Base-by-base conservation (phyloP, 495 filamentous ascomycete genomes). In the Aspergillus incahuasiensis region DNA sequence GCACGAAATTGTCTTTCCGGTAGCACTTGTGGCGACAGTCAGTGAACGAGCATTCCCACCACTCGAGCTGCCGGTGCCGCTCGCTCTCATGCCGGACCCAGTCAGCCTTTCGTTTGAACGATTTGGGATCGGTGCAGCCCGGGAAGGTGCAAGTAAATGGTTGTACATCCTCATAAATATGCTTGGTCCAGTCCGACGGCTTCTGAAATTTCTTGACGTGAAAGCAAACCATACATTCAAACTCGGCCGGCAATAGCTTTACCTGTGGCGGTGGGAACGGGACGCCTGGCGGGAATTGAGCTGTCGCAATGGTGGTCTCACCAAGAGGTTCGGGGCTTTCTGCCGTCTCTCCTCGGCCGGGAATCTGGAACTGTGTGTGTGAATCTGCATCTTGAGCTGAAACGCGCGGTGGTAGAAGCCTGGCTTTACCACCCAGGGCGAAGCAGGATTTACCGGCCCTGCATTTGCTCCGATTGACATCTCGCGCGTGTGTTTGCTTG, bases 51-150 rank as follows among this genome's bases (percentile, higher is more conserved):
- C 92, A 97, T 22, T 78, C 83, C 92, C 92, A 97, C 86, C 89
- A 94, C 62, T 96, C 92, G 6, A 96, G 76, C 48, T 95, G 90
- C 30, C 92, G 84, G 66, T 97, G 92, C 52, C 87, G 84, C 70
- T 97, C 92, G 62, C 90, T 96, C 68, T 97, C 92, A 62, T 97
- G 92, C 28, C 92, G 81, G 22, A 97, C 91, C 92, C 92, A 97
- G 66, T 97, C 92, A 16, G 92, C 92, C 71, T 97, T 97, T 39
- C 92, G 82, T 71, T 97, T 97, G 77, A 97, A 97, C 20, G 90
- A 92, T 69, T 95, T 96, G 21, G 91, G 87, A 49, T 96, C 91
- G 25, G 76, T 81, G 70, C 92, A 97, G 22, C 84, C 74, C 12
- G 85, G 81, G 70, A 94, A 96, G 0, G 91, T 97, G 71, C 92